These are phyloP conservation scores for Hura crepitans DNA, from an alignment of 441 rosid genomes.

Conservation along the genomic window DNA sequence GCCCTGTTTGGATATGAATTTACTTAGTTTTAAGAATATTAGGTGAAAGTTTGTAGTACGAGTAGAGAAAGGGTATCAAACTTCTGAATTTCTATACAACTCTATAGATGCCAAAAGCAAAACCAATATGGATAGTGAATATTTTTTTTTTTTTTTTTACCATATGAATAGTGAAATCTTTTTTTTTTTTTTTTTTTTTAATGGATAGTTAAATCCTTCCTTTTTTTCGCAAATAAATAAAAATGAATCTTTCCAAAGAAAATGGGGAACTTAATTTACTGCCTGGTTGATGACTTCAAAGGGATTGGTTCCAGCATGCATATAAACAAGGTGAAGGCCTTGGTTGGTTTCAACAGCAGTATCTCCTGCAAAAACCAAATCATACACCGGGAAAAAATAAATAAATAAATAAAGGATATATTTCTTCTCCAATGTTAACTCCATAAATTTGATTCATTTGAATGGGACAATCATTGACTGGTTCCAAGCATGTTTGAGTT, in stretches of 20 bases:
- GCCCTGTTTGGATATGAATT: constrained; percentile 48
- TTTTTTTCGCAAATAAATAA: background rate
- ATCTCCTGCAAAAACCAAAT: constrained; percentile 75
- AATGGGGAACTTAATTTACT: constrained; percentile 57
- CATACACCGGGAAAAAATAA: constrained; percentile 33
- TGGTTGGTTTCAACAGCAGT: constrained; percentile 72
- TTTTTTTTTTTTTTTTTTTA: too few species aligned
- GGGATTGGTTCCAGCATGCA: constrained; percentile 91
- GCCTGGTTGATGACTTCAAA: constrained; percentile 89
- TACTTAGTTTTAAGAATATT: background rate
- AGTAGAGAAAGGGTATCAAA: background rate
- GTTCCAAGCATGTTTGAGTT: too few species aligned
- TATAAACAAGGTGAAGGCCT: constrained; percentile 76
- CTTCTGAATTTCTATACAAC: background rate
- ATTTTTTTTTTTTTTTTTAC: too few species aligned
- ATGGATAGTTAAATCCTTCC: too few species aligned
- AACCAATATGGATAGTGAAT: too few species aligned
- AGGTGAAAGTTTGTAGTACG: background rate
- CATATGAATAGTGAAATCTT: too few species aligned
- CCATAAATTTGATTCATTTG: too few species aligned
- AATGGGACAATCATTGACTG: too few species aligned
- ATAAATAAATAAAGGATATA: too few species aligned
- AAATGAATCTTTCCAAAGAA: background rate
- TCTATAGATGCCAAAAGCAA: background rate
- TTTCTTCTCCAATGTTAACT: too few species aligned